These are phyloP conservation scores for Kalaharituber pfeilii DNA, from an alignment of 2,329 filamentous ascomycete genomes.

Conservation along the genomic window DNA sequence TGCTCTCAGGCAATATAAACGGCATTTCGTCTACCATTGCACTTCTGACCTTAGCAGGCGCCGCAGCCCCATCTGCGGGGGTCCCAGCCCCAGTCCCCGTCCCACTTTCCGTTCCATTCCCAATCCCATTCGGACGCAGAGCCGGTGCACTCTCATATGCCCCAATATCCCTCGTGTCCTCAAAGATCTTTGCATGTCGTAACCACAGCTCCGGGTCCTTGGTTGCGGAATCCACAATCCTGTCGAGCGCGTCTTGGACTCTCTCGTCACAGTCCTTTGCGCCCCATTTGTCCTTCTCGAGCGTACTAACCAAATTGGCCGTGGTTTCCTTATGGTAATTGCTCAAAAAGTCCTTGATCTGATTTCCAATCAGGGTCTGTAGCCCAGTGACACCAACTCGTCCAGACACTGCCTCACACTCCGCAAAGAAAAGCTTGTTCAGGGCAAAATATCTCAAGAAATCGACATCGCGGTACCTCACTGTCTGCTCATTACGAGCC, in stretches of 20 bases:
- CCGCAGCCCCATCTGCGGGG: background rate
- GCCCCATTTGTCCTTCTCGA: constrained; percentile 68
- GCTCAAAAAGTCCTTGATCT: constrained; percentile 45
- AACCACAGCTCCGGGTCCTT: constrained; percentile 37
- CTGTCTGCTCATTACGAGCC: constrained; percentile 57
- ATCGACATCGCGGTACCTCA: constrained; percentile 47
- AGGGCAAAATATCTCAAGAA: constrained; percentile 71
- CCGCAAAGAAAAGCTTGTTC: constrained; percentile 67
- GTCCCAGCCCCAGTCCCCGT: no score
- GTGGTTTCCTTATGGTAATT: background rate
- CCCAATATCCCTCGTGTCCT: background rate
- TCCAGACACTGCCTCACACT: constrained; percentile 71
- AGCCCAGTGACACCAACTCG: constrained; percentile 51
- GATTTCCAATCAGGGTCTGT: constrained; percentile 62
- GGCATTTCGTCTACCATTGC: constrained; percentile 70
- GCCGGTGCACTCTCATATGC: background rate
- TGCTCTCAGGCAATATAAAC: constrained; percentile 72
- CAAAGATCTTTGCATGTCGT: background rate
- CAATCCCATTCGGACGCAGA: background rate
- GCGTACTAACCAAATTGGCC: constrained; percentile 55
- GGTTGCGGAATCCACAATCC: constrained; percentile 52
- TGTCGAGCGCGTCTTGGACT: constrained; percentile 42
- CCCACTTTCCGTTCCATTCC: constrained; percentile 26
- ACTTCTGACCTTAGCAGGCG: constrained; percentile 39
- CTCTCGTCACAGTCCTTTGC: constrained; percentile 55